Evolutionary conservation across 2,329 filamentous ascomycete species (phyloP).

Genomic region (Coniochaeta sp.): DNA sequence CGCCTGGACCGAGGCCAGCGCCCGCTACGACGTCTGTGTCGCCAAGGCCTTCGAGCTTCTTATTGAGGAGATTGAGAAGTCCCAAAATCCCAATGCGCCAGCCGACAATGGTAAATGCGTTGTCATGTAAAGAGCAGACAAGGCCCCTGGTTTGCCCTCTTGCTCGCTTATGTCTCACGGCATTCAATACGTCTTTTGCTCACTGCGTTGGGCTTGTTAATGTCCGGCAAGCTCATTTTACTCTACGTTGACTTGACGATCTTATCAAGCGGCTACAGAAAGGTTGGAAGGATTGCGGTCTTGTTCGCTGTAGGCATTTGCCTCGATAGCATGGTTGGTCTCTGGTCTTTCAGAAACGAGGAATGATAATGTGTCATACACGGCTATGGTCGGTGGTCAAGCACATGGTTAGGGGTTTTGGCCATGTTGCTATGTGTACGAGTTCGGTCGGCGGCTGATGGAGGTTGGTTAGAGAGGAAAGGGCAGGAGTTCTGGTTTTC

Average conservation of each 20-base stretch:
- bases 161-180: neutral
- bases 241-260: neutral
- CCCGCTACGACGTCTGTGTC: constrained; percentile 91
- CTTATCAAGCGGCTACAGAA: neutral
- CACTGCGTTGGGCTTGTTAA: neutral
- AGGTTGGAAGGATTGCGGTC: neutral
- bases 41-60: constrained; percentile 87
- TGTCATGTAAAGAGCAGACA: constrained; percentile 62
- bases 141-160: neutral
- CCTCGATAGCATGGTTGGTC: neutral
- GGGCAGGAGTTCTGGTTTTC: neutral
- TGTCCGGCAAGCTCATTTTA: neutral
- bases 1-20: constrained; percentile 91
- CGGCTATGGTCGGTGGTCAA: neutral
- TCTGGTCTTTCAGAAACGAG: neutral
- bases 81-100: constrained; percentile 81
- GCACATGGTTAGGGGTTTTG: neutral
- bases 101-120: constrained; percentile 72
- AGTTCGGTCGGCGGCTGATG: neutral
- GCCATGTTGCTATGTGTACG: neutral
- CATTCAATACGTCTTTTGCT: constrained; percentile 2
- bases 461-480: neutral
- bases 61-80: constrained; percentile 91
- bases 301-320: neutral
- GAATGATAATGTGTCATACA: neutral